Percentiles rank a stretch among this genome's conserved stretches.
Conservation (phyloP, 371 early-diverging fungal species). For the Saksenaea vasiformis region DNA sequence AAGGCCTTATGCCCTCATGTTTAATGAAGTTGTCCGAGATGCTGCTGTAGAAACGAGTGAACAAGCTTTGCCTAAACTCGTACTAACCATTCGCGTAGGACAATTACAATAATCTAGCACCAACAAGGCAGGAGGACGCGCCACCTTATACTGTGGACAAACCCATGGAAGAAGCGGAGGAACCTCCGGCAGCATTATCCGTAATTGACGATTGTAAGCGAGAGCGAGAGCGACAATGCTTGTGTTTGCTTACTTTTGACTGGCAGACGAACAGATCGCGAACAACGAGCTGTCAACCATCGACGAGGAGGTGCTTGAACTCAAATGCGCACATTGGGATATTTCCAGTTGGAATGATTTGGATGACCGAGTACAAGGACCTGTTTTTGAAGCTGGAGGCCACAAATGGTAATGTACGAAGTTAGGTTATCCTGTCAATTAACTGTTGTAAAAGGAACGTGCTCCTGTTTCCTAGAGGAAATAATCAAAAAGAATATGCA, state of each 20-base stretch:
- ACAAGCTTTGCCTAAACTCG: not conserved
- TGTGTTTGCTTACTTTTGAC: not conserved
- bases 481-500: slow-evolving; percentile 66
- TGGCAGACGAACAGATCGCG: slow-evolving; percentile 23
- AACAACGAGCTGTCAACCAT: slow-evolving; percentile 35
- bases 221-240: not conserved
- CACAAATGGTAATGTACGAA: slow-evolving; percentile 50
- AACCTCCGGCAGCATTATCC: slow-evolving; percentile 9
- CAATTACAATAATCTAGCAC: not conserved
- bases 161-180: slow-evolving; percentile 3
- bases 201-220: slow-evolving; percentile 28
- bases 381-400: slow-evolving; percentile 56
- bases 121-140: not conserved
- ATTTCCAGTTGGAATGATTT: slow-evolving; percentile 46
- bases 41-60: not conserved
- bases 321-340: slow-evolving; percentile 49
- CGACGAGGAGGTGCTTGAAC: slow-evolving; percentile 43
- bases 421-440: not conserved
- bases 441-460: slow-evolving; percentile 63
- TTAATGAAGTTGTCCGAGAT: not conserved
- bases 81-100: slow-evolving; percentile 4
- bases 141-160: not conserved
- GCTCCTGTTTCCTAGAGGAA: slow-evolving; percentile 91
- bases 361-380: slow-evolving; percentile 53
- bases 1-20: not conserved